Conservation (phyloP, 2,329 filamentous ascomycete species). For the Colletotrichum sidae region DNA sequence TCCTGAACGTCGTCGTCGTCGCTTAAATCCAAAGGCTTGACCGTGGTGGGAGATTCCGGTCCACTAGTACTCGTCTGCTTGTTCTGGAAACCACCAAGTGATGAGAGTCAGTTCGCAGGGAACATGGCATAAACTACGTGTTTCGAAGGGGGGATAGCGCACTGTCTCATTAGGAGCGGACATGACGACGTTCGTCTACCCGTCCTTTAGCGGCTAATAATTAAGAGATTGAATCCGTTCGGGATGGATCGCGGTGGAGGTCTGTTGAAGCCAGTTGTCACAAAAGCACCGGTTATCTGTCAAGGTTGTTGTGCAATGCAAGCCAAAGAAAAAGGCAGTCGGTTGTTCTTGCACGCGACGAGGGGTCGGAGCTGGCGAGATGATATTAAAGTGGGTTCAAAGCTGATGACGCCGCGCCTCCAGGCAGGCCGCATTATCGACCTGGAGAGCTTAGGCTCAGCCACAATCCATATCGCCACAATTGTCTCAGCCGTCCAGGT, state of each 20-base stretch:
- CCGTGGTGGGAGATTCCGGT: constrained; percentile 75
- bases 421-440: not conserved
- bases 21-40: constrained; percentile 69
- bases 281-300: not conserved
- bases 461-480: constrained; percentile 31
- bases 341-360: constrained; percentile 28
- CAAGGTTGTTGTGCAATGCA: constrained; percentile 31
- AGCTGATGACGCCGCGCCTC: constrained; percentile 39
- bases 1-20: constrained; percentile 79
- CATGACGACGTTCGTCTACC: constrained; percentile 47
- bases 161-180: constrained; percentile 58
- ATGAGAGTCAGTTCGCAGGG: constrained; percentile 31
- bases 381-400: constrained; percentile 38
- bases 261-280: not conserved
- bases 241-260: constrained; percentile 10
- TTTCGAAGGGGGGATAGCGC: constrained; percentile 46
- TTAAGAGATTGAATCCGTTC: not conserved
- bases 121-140: constrained; percentile 37
- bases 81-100: constrained; percentile 46
- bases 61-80: constrained; percentile 56
- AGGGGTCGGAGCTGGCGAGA: constrained; percentile 38
- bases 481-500: constrained; percentile 13
- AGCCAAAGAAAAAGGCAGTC: not conserved
- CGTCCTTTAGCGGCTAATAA: not conserved
- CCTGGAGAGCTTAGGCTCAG: constrained; percentile 32